Base-by-base conservation (phyloP, 2,329 filamentous ascomycete genomes). In the Ascochyta pisi region DNA sequence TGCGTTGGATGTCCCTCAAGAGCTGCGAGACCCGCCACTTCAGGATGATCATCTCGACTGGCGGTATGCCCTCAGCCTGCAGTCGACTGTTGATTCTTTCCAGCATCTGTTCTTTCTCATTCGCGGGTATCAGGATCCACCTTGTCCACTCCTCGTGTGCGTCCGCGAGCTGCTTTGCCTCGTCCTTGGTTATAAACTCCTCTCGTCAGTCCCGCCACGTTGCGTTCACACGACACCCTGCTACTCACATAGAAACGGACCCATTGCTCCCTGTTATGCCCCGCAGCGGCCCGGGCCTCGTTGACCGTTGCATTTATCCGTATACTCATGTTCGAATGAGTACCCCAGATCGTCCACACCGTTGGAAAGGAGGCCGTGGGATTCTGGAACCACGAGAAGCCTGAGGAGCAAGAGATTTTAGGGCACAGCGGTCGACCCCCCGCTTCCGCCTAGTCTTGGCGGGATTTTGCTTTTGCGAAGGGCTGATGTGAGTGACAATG, bases 391-490 rank as follows among this genome's bases (percentile, higher is more conserved):
- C 59, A 62, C 61, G 60, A 57, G 62, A 69, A 68, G 64, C 65
- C 64, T 65, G 70, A 71, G 69, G 62, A 72, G 64, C 68, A 63
- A 63, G 64, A 71, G 69, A 66, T 65, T 73, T 72, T 69, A 74
- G 71, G 69, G 69, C 64, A 71, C 72, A 66, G 66, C 67, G 69
- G 67, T 68, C 59, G 57, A 61, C 66, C 62, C 70, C 70, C 71
- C 69, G 69, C 70, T 69, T 70, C 67, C 66, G 68, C 69, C 69
- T 74, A 69, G 66, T 54, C 69, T 74, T 75, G 69, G 72, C 71
- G 56, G 58, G 59, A 63, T 64, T 70, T 74, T 70, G 67, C 38
- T 68, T 75, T 75, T 73, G 61, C 47, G 64, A 67, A 73, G 67
- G 38, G 72, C 71, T 73, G 70, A 73, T 70, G 68, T 67, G 64